Evolutionary conservation across 495 filamentous ascomycete genomes (phyloP).

Genomic region (Xanthoparmelia taractica): DNA sequence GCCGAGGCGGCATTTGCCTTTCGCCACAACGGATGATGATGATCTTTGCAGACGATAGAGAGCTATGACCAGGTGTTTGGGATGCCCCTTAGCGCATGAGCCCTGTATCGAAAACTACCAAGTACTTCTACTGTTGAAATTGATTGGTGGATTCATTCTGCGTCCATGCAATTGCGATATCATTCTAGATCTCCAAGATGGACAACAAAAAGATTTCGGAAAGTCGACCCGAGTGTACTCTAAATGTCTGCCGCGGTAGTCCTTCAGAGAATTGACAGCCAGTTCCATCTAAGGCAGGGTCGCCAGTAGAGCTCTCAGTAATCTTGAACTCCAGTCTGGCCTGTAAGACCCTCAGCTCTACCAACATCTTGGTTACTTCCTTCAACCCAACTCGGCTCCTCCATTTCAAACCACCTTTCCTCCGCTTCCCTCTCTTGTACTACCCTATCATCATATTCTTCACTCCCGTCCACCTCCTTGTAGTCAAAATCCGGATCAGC

Average conservation of each 20-base stretch:
- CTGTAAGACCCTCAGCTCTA: conserved; percentile 37
- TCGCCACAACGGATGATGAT: neutral
- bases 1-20: neutral
- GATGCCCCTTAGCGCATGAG: neutral
- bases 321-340: conserved; percentile 77
- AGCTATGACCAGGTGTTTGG: neutral
- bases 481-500: conserved; percentile 75
- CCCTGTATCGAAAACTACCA: neutral
- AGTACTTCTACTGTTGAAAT: neutral
- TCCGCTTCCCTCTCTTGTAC: conserved; percentile 49
- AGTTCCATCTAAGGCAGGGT: neutral
- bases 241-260: neutral
- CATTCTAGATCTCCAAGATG: neutral
- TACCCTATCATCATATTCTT: conserved; percentile 57
- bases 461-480: conserved; percentile 55
- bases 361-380: conserved; percentile 40
- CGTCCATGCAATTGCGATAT: neutral
- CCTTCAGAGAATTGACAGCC: neutral
- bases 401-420: conserved; percentile 71
- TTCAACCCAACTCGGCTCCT: conserved; percentile 57
- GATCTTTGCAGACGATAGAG: neutral
- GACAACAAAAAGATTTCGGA: neutral
- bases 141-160: neutral
- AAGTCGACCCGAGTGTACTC: neutral
- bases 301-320: conserved; percentile 41